Base-by-base conservation (phyloP, 1,139 yeast genomes). In the Lipomyces yarrowii region DNA sequence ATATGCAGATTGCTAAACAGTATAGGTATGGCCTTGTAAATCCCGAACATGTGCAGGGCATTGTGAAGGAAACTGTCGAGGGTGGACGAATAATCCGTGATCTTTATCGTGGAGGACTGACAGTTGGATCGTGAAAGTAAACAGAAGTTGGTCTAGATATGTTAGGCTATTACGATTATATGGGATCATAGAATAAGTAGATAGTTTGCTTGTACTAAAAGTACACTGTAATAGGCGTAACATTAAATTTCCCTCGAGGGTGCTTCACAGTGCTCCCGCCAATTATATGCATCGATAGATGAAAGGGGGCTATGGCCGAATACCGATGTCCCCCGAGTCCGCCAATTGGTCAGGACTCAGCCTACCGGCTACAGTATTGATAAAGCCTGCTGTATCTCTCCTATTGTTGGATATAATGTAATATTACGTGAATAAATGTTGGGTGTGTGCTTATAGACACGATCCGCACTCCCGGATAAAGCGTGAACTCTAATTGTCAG, bases 41-140 rank as follows among this genome's bases (percentile, higher is more conserved):
- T 62, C 90, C 91, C 0, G 77, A 79, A n/a, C 81, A 83, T 60
- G 88, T 89, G 11, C 91, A 87, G 73, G 91, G 91, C 0, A 82
- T 89, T 13, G 84, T 88, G 0, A 74, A 79, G 39, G 85, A 85
- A 71, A 86, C 91, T 0, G 74, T 88, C 1, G 62, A 78, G 13
- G 76, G 78, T 1, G 83, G 84, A 3, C 75, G 75, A 3, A 79
- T 88, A n/a, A 83, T 88, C 18, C 77, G 80, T 69, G 86, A 84
- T 64, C 74, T 87, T 60, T 85, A 81, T 70, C 78, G 92, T 70
- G 90, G 90, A 56, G 65, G 37, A 6, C 48, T 42, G n/a, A 7
- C n/a, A 21, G 48, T 42, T 13, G 8, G 18, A n/a, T 42, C 48
- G 23, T 42, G 48, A 42, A 2, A 42, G 10, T 5, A 7, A 3